Evolutionary conservation across 2,329 filamentous ascomycete species (phyloP).

Genomic region (Chrysoporthe puriensis): DNA sequence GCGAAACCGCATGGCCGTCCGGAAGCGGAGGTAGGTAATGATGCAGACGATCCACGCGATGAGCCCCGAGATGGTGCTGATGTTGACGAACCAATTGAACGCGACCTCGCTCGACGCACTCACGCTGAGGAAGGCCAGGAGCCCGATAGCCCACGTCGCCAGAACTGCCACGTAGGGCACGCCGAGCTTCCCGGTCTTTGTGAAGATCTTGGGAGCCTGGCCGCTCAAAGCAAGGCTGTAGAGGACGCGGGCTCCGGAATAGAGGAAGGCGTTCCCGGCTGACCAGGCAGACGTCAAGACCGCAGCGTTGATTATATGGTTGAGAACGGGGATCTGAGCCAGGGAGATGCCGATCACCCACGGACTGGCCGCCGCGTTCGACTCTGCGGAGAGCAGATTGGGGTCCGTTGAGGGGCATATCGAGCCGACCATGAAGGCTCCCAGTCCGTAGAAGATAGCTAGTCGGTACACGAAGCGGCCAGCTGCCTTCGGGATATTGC

Average conservation of each 20-base stretch:
- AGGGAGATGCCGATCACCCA: slow-evolving; percentile 70
- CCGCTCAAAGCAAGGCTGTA: slow-evolving; percentile 69
- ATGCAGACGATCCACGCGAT: slow-evolving; percentile 64
- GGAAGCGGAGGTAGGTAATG: slow-evolving; percentile 63
- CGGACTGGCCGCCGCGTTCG: slow-evolving; percentile 63
- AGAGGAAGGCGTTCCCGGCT: slow-evolving; percentile 64
- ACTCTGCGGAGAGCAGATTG: slow-evolving; percentile 57
- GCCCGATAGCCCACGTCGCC: slow-evolving; percentile 60
- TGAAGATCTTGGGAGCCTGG: slow-evolving; percentile 67
- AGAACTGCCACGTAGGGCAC: slow-evolving; percentile 62
- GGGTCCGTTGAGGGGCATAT: slow-evolving; percentile 68
- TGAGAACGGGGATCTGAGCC: slow-evolving; percentile 64
- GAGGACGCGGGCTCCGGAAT: slow-evolving; percentile 70
- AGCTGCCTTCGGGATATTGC: slow-evolving; percentile 69
- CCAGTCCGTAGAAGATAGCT: slow-evolving; percentile 66
- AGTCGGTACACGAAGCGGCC: slow-evolving; percentile 65
- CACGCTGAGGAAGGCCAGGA: slow-evolving; percentile 72
- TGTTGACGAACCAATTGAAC: slow-evolving; percentile 73
- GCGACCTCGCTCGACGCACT: slow-evolving; percentile 64
- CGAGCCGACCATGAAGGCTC: slow-evolving; percentile 63
- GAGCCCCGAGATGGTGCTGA: slow-evolving; percentile 65
- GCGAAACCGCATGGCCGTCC: slow-evolving; percentile 56
- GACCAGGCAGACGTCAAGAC: slow-evolving; percentile 70
- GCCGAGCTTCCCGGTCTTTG: slow-evolving; percentile 61
- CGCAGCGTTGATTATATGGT: slow-evolving; percentile 69